phyloP scores from a whole-genome alignment of 441 rosid genomes.

The Gossypium gossypioides region DNA sequence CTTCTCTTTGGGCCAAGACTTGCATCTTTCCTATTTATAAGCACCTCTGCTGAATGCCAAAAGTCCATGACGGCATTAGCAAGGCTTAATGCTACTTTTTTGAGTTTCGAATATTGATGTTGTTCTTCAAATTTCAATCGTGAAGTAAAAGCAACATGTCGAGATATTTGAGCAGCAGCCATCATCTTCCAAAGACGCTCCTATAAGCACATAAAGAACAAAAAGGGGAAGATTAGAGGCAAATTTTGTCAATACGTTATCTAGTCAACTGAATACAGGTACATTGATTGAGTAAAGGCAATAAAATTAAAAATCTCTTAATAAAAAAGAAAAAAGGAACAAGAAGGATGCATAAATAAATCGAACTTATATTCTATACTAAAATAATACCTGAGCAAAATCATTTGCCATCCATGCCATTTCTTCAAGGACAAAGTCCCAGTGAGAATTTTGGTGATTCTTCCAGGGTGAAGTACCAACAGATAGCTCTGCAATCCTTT shows the following conservation, averaged over 20 bases:
- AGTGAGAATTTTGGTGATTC: slow-evolving; percentile 49
- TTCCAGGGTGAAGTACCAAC: slow-evolving; percentile 40
- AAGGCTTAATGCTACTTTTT: slow-evolving; percentile 50
- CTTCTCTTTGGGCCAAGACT: slow-evolving; percentile 23
- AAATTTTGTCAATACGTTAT: background rate
- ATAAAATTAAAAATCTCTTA: slow-evolving; percentile 8
- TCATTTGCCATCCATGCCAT: slow-evolving; percentile 98
- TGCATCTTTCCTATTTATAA: slow-evolving; percentile 22
- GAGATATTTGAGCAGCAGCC: slow-evolving; percentile 86
- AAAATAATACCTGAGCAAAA: slow-evolving; percentile 78
- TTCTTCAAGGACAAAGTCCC: slow-evolving; percentile 99
- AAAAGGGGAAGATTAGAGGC: background rate
- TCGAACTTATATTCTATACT: background rate
- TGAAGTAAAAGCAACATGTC: slow-evolving; percentile 49
- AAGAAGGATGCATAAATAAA: background rate
- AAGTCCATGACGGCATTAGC: slow-evolving; percentile 79
- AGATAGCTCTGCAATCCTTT: slow-evolving; percentile 82
- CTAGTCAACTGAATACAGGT: background rate
- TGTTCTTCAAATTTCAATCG: slow-evolving; percentile 50
- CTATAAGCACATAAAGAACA: slow-evolving; percentile 30
- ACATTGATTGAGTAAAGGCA: background rate
- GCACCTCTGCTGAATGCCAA: slow-evolving; percentile 70
- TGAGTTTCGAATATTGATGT: slow-evolving; percentile 41
- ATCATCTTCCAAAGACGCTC: slow-evolving; percentile 98
- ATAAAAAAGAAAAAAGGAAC: background rate